phyloP scores from a whole-genome alignment of 225 moss, liverwort and hornwort genomes.

The Ulota crispa region DNA sequence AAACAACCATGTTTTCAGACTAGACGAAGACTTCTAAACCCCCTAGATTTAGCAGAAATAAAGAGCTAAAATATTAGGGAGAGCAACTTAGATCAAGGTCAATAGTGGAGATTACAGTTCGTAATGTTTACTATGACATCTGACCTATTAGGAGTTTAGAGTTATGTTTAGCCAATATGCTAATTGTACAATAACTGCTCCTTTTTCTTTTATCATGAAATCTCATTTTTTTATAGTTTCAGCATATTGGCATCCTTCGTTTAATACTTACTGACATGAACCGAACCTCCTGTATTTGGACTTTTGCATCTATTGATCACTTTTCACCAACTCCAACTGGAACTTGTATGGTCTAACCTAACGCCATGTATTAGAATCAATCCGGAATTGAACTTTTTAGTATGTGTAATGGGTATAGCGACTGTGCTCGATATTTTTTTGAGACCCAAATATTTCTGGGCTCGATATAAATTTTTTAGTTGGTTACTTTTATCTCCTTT shows the following conservation, averaged over 20 bases:
- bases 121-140: not conserved
- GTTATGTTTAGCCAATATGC: not conserved
- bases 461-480: no score
- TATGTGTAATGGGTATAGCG: no score
- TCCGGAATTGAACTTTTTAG: no score
- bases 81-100: not conserved
- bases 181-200: not conserved
- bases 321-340: no score
- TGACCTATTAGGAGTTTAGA: not conserved
- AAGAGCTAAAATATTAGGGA: not conserved
- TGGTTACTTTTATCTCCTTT: no score
- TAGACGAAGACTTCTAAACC: slow-evolving; percentile 77
- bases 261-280: no score
- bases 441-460: no score
- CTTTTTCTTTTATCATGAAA: not conserved
- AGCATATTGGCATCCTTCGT: not conserved
- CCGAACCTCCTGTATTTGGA: no score
- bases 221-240: not conserved
- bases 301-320: no score
- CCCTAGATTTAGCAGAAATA: not conserved
- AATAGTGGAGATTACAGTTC: not conserved
- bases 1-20: slow-evolving; percentile 77
- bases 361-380: no score
- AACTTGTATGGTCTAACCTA: no score
- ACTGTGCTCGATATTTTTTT: no score